phyloP scores from a whole-genome alignment of 345 rosid species.

The Raphanus sativus region DNA sequence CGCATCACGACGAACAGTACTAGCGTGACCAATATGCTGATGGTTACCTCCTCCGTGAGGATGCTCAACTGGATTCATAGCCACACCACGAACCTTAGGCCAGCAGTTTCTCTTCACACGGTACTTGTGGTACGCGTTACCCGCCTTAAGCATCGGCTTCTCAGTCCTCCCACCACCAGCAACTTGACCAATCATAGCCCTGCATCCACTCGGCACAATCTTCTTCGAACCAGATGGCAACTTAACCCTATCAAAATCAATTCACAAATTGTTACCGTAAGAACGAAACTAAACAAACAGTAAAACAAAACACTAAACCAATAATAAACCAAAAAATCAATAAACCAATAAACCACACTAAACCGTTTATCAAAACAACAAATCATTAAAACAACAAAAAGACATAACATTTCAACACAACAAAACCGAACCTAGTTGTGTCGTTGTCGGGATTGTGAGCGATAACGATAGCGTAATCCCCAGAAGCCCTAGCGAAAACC shows the following conservation, averaged over 20 bases:
- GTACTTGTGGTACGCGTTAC: constrained; percentile 74
- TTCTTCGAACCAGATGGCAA: constrained; percentile 76
- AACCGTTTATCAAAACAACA: neutral
- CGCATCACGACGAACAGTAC: constrained; percentile 69
- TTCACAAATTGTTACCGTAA: neutral
- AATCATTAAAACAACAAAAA: too few species aligned
- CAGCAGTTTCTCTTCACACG: constrained; percentile 77
- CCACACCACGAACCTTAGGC: constrained; percentile 88
- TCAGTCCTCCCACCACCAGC: constrained; percentile 85
- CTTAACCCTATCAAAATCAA: constrained; percentile 46
- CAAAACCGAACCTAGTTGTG: constrained; percentile 50
- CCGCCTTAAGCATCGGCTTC: constrained; percentile 75
- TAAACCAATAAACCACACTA: neutral
- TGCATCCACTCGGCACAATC: constrained; percentile 66
- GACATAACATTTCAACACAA: neutral
- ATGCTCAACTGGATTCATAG: constrained; percentile 86
- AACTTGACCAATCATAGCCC: constrained; percentile 76
- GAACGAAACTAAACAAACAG: neutral
- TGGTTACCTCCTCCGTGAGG: constrained; percentile 89
- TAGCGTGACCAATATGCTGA: constrained; percentile 75
- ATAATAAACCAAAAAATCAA: too few species aligned
- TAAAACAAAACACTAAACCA: too few species aligned
- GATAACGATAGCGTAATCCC: constrained; percentile 65
- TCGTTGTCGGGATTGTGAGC: constrained; percentile 70
- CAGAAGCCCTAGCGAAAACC: constrained; percentile 51